Base-by-base conservation (phyloP, 176 grass and related monocot genomes). In the Oryza rufipogon region DNA sequence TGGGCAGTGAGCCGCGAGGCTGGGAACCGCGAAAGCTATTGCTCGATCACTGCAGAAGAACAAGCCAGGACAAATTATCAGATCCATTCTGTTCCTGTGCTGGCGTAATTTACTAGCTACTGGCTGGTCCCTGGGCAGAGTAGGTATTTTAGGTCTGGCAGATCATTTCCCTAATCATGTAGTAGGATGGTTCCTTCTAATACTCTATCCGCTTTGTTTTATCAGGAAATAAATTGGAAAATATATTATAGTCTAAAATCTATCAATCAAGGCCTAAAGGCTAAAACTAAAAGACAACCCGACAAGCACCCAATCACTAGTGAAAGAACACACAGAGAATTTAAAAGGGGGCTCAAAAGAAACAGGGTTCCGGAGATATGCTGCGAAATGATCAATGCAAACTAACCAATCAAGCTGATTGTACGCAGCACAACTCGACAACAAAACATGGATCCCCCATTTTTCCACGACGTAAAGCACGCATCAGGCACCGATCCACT, bases 381-480 rank as follows among this genome's bases (percentile, higher is more conserved):
- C 76, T 75, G 76, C 85, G 73, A 76, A 54, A 54, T 66, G 85
- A 75, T 70, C 69, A 51, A 68, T 63, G 80, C 70, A 66, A 87
- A 76, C 26, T 73, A 46, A 83, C 39, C 41, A 63, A 79, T 68
- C 41, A 63, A 33, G 68, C 48, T 68, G 74, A 33, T 44, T 75
- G 71, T 74, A 87, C 26, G 81, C 70, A 71, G n/a, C 58, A 66
- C 85, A 76, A 84, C 80, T 90, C 84, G 80, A 90, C 84, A 90
- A 74, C 49, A 74, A 80, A 80, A 79, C 85, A 80, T 66, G 70
- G 63, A 52, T 78, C 64, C 20, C 4, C 74, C 32, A 52, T 61
- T 87, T 90, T 73, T 86, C 89, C 76, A 87, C 70, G 23, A 71
- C 65, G 51, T 41, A 87, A 80, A 87, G 80, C 75, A 76, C 64